Evolutionary conservation across 2,329 filamentous ascomycete genomes (phyloP), one percentile per base, ranked within the genome.

Genomic region (Colletotrichum tofieldiae): DNA sequence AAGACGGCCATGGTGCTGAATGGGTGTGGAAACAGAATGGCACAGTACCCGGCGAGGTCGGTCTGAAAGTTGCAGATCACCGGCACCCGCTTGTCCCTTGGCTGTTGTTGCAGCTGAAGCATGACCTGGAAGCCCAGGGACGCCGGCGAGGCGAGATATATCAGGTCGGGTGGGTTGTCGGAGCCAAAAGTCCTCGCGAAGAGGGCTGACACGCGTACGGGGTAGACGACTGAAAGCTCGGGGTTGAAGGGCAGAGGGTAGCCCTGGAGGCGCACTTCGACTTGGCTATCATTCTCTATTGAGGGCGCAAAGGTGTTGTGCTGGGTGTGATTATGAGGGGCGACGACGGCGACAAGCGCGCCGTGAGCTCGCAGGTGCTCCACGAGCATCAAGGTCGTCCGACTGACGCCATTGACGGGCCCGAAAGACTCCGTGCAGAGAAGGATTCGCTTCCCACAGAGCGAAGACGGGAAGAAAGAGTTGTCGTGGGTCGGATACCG

Each of bases 51-150:
- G 0, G 90, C 89, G 12, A 94, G 82, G 77, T 93, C 92, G 1
- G 92, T 94, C 79, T 93, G 92, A 75, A 93, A 93, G 79, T 93
- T 94, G 78, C 91, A 88, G 54, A 93, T 84, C 1, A 92, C 83
- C 2, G 88, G 88, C 1, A 91, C 86, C 52, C 90, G 89, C 11
- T 84, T 83, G 41, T 87, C 82, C 29, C 79, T 79, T 18, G 85
- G 82, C 65, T 92, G 85, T 75, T 92, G 91, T 55, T 90, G 86
- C 62, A 93, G 82, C 78, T 93, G 91, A n/a, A 93, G 83, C 81
- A 93, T 86, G 66, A 93, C 88, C 74, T 93, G 92, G 76, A 93
- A 93, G 5, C 92, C 92, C 3, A 93, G 82, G 6, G 90, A 92
- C 2, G 92, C 92, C 0, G 92, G 92, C 54, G 90, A 92, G 1